A percentile compares a stretch with the other conserved stretches of the same genome.
Conservation (phyloP, 2,329 filamentous ascomycete genomes). For the Trichoderma semiorbis region DNA sequence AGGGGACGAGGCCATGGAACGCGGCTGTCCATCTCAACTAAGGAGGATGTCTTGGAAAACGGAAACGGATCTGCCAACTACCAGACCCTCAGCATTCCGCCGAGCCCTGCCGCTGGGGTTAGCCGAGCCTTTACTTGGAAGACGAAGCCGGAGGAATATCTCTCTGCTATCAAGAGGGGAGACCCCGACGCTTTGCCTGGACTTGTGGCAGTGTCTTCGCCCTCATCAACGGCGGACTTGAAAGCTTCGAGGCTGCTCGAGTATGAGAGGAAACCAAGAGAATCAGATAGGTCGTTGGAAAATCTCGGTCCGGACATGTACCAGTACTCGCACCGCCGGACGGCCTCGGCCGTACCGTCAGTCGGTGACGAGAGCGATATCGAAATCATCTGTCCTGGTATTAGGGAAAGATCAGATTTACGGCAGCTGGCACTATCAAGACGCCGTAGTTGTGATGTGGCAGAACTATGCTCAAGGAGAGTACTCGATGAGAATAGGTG, state of each 20-base stretch:
- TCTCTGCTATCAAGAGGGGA: constrained; percentile 39
- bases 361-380: constrained; percentile 49
- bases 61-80: constrained; percentile 13
- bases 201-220: constrained; percentile 26
- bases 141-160: constrained; percentile 59
- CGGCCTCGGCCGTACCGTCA: constrained; percentile 57
- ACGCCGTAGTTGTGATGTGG: constrained; percentile 54
- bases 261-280: constrained; percentile 24
- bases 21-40: constrained; percentile 47
- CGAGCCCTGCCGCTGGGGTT: constrained; percentile 39
- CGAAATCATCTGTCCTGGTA: not conserved
- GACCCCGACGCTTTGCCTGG: constrained; percentile 29
- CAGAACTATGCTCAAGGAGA: constrained; percentile 29
- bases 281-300: constrained; percentile 28
- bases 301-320: constrained; percentile 41
- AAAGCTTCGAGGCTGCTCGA: constrained; percentile 24
- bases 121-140: constrained; percentile 61
- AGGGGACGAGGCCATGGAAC: constrained; percentile 50
- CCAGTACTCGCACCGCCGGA: constrained; percentile 40
- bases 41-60: constrained; percentile 49
- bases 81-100: constrained; percentile 26
- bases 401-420: constrained; percentile 33
- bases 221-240: constrained; percentile 29
- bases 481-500: constrained; percentile 57
- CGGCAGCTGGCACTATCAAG: constrained; percentile 54